Evolutionary conservation across 345 rosid genomes (phyloP).

Genomic region (Jatropha curcas): DNA sequence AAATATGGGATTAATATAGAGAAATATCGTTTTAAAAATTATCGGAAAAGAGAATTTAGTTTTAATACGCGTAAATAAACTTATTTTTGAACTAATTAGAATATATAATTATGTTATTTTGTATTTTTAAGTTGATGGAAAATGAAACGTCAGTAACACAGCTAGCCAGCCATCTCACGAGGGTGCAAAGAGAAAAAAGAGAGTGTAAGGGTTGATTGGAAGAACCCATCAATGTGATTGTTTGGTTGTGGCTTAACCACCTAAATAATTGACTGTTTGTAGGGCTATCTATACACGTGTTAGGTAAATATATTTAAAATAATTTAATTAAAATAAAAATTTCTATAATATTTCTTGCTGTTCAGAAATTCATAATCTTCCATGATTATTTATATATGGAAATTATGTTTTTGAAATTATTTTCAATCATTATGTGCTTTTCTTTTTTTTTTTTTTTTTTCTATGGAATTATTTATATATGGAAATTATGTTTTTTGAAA

Average conservation of each 20-base stretch:
- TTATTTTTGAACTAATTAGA: no score
- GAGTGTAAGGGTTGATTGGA: no score
- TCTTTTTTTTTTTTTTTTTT: no score
- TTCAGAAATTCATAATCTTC: neutral
- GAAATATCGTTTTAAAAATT: no score
- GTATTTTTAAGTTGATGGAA: conserved; percentile 10
- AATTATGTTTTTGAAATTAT: conserved; percentile 4
- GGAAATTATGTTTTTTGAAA: no score
- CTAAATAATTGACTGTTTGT: conserved; percentile 37
- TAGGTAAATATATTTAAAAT: conserved; percentile 1
- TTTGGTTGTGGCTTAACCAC: conserved; percentile 32
- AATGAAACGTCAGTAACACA: conserved; percentile 32
- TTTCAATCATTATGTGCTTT: neutral
- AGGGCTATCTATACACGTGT: conserved; percentile 35
- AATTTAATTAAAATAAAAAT: no score
- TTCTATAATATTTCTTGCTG: neutral
- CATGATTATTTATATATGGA: neutral
- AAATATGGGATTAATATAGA: no score
- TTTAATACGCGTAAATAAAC: no score
- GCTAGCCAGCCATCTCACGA: conserved; percentile 18
- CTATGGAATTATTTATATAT: no score
- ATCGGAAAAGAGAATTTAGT: no score
- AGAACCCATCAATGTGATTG: conserved; percentile 17
- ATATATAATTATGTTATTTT: no score
- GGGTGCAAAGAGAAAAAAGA: neutral